A percentile compares a stretch with the other conserved stretches of the same genome.
phyloP scores from a whole-genome alignment of 257 asterid genomes.

The Ocimum tenuiflorum region DNA sequence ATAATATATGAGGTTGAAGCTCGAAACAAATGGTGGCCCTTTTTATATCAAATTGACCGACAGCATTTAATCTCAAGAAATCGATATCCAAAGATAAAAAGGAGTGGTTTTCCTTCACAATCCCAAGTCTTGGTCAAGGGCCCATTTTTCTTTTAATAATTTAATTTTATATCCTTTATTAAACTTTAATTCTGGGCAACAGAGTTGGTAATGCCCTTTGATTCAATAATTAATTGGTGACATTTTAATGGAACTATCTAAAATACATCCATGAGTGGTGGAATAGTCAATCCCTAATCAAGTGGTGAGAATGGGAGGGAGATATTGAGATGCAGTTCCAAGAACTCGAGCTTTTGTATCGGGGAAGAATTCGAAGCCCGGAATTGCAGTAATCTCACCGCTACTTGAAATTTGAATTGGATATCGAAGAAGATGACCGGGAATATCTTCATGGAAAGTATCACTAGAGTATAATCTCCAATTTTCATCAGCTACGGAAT shows the following conservation, averaged over 20 bases:
- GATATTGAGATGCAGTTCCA: slow-evolving; percentile 45
- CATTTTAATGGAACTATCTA: no score
- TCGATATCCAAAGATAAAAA: background rate
- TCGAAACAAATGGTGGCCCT: slow-evolving; percentile 1
- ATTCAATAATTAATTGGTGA: no score
- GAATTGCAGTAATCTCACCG: slow-evolving; percentile 43
- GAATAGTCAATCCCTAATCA: no score
- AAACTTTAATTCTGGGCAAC: no score
- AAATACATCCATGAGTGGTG: no score
- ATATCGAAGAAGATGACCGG: slow-evolving; percentile 72
- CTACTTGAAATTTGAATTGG: slow-evolving; percentile 42
- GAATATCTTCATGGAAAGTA: slow-evolving; percentile 34
- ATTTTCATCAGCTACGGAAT: slow-evolving; percentile 42
- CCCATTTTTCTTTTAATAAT: background rate
- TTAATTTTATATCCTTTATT: background rate
- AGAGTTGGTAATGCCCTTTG: no score
- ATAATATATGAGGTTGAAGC: background rate
- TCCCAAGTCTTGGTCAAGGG: background rate
- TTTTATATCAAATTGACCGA: background rate
- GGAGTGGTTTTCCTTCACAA: slow-evolving; percentile 4
- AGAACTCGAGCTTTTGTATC: slow-evolving; percentile 83
- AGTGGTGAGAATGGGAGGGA: slow-evolving; percentile 75
- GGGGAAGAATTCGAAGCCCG: slow-evolving; percentile 63
- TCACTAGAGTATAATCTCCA: slow-evolving; percentile 53
- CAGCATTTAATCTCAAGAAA: background rate